A percentile compares a stretch with the other conserved stretches of the same genome.
Evolutionary conservation across 441 rosid genomes (phyloP).

Genomic region (Gossypium gossypioides): DNA sequence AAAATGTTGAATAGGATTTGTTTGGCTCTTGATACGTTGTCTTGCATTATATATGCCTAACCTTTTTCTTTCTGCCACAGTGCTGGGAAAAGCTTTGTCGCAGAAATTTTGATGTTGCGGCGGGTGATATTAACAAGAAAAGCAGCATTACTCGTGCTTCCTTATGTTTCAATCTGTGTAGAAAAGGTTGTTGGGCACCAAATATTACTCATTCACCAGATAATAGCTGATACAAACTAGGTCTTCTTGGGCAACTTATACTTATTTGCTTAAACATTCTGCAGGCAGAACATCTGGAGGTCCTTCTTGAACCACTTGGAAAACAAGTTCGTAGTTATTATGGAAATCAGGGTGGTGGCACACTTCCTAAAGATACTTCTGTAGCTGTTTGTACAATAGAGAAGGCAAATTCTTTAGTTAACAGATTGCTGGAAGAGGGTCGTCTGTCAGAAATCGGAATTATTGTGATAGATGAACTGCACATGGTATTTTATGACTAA

Average conservation of each 20-base stretch:
- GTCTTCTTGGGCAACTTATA: slow-evolving; percentile 2
- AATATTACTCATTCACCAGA: slow-evolving; percentile 11
- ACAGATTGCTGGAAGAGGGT: slow-evolving; percentile 89
- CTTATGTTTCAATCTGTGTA: slow-evolving; percentile 90
- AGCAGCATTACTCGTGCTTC: slow-evolving; percentile 86
- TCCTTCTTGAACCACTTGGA: slow-evolving; percentile 87
- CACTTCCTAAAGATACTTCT: slow-evolving; percentile 91
- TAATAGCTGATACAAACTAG: slow-evolving; percentile 6
- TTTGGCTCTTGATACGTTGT: not conserved
- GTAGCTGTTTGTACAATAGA: slow-evolving; percentile 99
- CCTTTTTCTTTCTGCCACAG: slow-evolving; percentile 35
- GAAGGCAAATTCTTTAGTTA: slow-evolving; percentile 86
- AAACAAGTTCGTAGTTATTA: slow-evolving; percentile 87
- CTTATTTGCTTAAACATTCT: slow-evolving; percentile 13
- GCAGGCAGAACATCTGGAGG: slow-evolving; percentile 94
- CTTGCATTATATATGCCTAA: slow-evolving; percentile 18
- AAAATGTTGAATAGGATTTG: not conserved
- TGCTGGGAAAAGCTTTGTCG: slow-evolving; percentile 99
- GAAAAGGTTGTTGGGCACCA: slow-evolving; percentile 56
- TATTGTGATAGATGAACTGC: slow-evolving; percentile 92
- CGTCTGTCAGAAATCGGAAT: slow-evolving; percentile 92
- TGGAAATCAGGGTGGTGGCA: slow-evolving; percentile 95
- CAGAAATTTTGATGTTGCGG: slow-evolving; percentile 93
- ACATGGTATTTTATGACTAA: slow-evolving; percentile 57
- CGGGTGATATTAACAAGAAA: slow-evolving; percentile 73